A percentile compares a stretch with the other conserved stretches of the same genome.
phyloP scores from a whole-genome alignment of 139 green algal genomes.

The Marvania coccoides region DNA sequence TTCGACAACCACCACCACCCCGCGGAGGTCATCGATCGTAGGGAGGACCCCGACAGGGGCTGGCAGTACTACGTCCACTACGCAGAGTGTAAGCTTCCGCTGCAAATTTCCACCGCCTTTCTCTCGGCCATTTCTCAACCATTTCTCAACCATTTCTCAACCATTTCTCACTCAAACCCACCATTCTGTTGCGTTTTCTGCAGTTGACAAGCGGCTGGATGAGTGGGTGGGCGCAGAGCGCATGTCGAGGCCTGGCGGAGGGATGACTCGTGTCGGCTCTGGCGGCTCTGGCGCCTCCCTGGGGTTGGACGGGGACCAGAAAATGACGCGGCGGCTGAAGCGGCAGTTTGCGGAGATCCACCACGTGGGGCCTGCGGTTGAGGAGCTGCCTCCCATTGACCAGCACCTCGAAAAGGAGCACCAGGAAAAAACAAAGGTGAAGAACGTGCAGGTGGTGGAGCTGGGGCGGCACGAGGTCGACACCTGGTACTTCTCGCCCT shows the following conservation, averaged over 20 bases:
- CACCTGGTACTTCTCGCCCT: constrained; percentile 63
- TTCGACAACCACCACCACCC: constrained; percentile 43
- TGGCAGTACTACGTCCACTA: constrained; percentile 85
- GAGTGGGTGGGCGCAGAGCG: constrained; percentile 68
- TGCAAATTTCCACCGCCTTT: too few relatives aligned
- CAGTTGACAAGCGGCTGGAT: constrained; percentile 78
- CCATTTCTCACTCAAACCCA: too few relatives aligned
- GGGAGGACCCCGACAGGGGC: neutral
- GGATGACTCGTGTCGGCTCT: neutral
- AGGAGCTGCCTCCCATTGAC: constrained; percentile 4
- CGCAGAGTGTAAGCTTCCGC: constrained; percentile 55
- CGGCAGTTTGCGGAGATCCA: constrained; percentile 69
- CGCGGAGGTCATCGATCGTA: constrained; percentile 39
- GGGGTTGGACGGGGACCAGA: constrained; percentile 39
- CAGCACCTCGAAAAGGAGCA: constrained; percentile 60
- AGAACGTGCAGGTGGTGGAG: constrained; percentile 51
- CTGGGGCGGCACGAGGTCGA: constrained; percentile 53
- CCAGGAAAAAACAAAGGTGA: constrained; percentile 69
- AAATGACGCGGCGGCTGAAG: constrained; percentile 77
- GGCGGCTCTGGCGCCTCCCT: neutral
- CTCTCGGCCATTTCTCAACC: too few relatives aligned
- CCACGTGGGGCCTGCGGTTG: constrained; percentile 37
- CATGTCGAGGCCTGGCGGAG: neutral
- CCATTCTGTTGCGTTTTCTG: neutral
- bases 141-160: too few relatives aligned